Base-by-base conservation (phyloP, 495 filamentous ascomycete species). In the Aspergillus avenaceus region DNA sequence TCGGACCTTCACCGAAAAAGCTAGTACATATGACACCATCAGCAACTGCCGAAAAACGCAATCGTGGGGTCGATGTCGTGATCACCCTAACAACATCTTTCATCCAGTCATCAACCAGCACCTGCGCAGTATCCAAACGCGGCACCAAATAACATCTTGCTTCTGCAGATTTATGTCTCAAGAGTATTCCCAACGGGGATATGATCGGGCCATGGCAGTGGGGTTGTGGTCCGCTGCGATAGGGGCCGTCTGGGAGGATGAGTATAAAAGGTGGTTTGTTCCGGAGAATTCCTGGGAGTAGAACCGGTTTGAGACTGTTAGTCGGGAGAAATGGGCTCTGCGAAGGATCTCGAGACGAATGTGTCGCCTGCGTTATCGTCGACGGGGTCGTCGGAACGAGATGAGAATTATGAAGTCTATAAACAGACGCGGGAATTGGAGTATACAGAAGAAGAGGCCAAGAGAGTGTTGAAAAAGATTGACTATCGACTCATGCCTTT, bases 401-500 rank as follows among this genome's bases (percentile, higher is more conserved):
- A 66, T 41, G 61, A 61, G 2, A 63, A 53, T 16, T 66, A 64
- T 54, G 58, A 55, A 0, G 55, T 63, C 38, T 62, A 58, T 21
- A 45, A 46, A 11, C 53, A 59, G 44, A 40, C 61, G 19, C 51
- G 44, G 11, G 60, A 49, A 1, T 29, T 66, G 0, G 58, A 64
- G 72, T 62, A 80, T 43, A 70, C 75, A 34, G 59, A 67, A 6
- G 52, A 61, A 13, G 77, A 82, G 53, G 74, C 70, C 7, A 75
- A 73, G 32, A 62, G 55, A 29, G 74, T 83, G 1, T 54, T 84
- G 12, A 62, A 76, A 16, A 79, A 76, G 57, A 81, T 84, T 45
- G 82, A 84, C 53, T 45, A 66, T 13, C 66, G 72, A 12, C 59
- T 85, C 42, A 63, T 84, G 24, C 80, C 82, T 0, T 58, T 83